Conservation (phyloP, 805 yeast species). For the Monosporozyma yasuniensis region DNA sequence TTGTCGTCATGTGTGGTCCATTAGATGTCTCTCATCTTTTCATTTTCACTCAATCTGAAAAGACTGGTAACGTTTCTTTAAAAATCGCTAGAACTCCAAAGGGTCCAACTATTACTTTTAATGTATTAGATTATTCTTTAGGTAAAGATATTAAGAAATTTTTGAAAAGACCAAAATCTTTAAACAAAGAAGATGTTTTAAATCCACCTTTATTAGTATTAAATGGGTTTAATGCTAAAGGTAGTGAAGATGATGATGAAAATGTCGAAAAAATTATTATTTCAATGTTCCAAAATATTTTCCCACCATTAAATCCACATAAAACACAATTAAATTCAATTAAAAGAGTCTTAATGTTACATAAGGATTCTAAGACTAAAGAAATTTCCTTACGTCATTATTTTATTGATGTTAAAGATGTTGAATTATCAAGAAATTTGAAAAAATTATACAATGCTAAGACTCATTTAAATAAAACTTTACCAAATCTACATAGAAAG, state of each 20-base stretch:
- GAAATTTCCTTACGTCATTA: conserved; percentile 82
- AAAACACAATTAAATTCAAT: conserved; percentile 63
- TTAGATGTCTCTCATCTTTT: conserved; percentile 84
- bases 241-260: conserved; percentile 10
- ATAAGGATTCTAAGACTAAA: conserved; percentile 62
- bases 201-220: conserved; percentile 86
- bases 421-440: conserved; percentile 65
- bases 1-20: conserved; percentile 98
- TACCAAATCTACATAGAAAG: conserved; percentile 63
- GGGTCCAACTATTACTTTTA: conserved; percentile 89
- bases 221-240: conserved; percentile 61
- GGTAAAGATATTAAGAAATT: conserved; percentile 68
- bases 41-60: conserved; percentile 73
- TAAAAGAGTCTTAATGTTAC: conserved; percentile 75
- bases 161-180: conserved; percentile 70
- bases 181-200: conserved; percentile 57
- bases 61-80: conserved; percentile 69
- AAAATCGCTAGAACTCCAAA: conserved; percentile 82
- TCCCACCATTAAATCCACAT: conserved; percentile 90
- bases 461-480: conserved; percentile 45
- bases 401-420: conserved; percentile 75
- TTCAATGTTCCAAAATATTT: conserved; percentile 88
- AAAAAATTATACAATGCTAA: conserved; percentile 61
- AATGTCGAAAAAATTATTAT: conserved; percentile 77
- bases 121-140: conserved; percentile 66